Conservation (phyloP, 2,329 filamentous ascomycete genomes). For the Fusarium nanum region DNA sequence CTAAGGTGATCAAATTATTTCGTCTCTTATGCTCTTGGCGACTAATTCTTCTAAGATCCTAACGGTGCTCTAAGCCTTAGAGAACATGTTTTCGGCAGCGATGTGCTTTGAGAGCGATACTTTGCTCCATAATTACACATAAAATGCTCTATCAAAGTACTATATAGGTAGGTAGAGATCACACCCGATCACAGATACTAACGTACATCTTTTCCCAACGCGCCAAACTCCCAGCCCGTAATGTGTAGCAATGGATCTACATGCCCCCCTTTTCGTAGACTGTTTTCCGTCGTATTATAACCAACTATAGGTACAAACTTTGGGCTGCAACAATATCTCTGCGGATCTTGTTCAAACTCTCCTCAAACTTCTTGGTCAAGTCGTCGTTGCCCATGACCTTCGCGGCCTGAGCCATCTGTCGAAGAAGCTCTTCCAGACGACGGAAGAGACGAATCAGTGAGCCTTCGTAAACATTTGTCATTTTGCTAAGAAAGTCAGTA, state of each 20-base stretch:
- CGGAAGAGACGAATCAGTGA: slow-evolving; percentile 96
- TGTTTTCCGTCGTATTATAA: not conserved
- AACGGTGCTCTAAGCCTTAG: no score
- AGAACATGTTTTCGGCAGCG: not conserved
- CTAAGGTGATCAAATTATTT: no score
- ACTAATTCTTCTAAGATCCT: no score
- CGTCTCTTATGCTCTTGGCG: no score
- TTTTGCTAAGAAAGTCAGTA: slow-evolving; percentile 75
- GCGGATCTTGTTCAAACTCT: slow-evolving; percentile 84
- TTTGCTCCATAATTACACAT: not conserved
- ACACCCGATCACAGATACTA: slow-evolving; percentile 13
- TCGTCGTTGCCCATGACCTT: slow-evolving; percentile 99
- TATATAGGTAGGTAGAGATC: not conserved
- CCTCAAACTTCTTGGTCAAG: slow-evolving; percentile 90
- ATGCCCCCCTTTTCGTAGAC: slow-evolving; percentile 21
- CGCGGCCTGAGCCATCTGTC: slow-evolving; percentile 93
- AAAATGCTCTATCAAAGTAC: slow-evolving; percentile 27
- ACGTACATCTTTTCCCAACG: slow-evolving; percentile 35
- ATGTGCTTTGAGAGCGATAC: slow-evolving; percentile 6
- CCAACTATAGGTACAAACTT: slow-evolving; percentile 88
- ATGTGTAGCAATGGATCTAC: slow-evolving; percentile 40
- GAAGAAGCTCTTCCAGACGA: slow-evolving; percentile 89
- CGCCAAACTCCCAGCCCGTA: slow-evolving; percentile 44
- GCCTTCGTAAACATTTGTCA: slow-evolving; percentile 98
- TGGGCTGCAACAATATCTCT: slow-evolving; percentile 96